phyloP scores from a whole-genome alignment of 768 basidiomycete genomes.

The Trametes maxima region DNA sequence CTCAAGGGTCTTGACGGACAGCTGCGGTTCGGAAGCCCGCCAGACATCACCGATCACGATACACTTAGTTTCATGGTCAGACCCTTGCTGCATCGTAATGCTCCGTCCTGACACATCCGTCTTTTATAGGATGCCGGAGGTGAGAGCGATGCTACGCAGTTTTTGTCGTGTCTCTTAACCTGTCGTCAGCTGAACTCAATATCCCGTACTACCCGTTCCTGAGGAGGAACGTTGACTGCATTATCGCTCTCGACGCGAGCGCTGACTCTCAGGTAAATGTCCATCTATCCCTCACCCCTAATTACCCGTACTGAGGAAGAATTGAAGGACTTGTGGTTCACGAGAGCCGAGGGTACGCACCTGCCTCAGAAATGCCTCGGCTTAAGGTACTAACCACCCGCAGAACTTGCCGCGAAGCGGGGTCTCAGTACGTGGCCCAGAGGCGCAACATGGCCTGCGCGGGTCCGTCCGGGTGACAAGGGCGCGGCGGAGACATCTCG shows the following conservation, averaged over 20 bases:
- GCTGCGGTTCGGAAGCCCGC: constrained; percentile 27
- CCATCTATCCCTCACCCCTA: neutral
- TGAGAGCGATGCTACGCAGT: neutral
- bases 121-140: constrained; percentile 30
- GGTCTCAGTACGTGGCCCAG: constrained; percentile 31
- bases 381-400: neutral
- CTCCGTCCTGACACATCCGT: neutral
- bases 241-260: constrained; percentile 33
- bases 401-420: constrained; percentile 29
- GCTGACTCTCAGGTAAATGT: constrained; percentile 29
- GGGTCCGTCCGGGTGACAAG: constrained; percentile 11
- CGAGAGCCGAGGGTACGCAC: constrained; percentile 28
- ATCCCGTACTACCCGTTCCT: constrained; percentile 32
- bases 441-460: constrained; percentile 29
- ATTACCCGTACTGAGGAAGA: neutral
- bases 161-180: neutral
- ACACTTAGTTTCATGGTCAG: constrained; percentile 30
- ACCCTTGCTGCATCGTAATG: neutral
- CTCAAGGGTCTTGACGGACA: constrained; percentile 29
- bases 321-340: constrained; percentile 32
- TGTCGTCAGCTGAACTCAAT: constrained; percentile 28
- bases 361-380: too few species aligned
- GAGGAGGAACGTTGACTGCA: constrained; percentile 29
- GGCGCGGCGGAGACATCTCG: constrained; percentile 3
- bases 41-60: constrained; percentile 27